Percentiles rank a stretch among this genome's conserved stretches.
Conservation (phyloP, 1,284 basidiomycete species). For the Leccinum pseudoinsigne region DNA sequence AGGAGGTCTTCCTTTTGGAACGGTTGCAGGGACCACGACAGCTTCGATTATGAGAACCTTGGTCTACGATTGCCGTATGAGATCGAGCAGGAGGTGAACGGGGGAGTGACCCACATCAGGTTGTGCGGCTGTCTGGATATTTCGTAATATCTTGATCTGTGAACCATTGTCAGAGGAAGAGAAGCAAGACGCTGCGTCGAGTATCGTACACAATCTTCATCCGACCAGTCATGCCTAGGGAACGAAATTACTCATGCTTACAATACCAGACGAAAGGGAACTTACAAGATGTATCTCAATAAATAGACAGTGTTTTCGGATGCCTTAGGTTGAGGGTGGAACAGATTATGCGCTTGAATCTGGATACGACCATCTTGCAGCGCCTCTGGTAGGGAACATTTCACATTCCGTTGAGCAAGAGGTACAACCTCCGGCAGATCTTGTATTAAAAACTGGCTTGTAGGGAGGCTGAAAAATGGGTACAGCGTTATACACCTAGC, state of each 20-base stretch:
- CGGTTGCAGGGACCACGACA: conserved; percentile 4
- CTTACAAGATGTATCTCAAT: conserved; percentile 11
- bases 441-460: conserved; percentile 8
- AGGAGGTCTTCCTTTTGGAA: not conserved
- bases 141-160: conserved; percentile 6
- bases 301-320: conserved; percentile 1
- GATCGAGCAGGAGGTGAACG: not conserved
- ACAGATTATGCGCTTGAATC: conserved; percentile 7
- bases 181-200: not conserved
- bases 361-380: conserved; percentile 9
- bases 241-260: not conserved
- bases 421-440: conserved; percentile 9
- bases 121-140: conserved; percentile 3
- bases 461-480: not conserved
- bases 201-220: conserved; percentile 11
- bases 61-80: not conserved
- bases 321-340: conserved; percentile 3
- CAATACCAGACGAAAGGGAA: not conserved
- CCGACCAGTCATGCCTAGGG: conserved; percentile 9
- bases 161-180: not conserved
- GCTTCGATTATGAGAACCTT: conserved; percentile 10
- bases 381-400: conserved; percentile 3
- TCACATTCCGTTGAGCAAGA: conserved; percentile 7
- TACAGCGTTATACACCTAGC: not conserved
- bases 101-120: not conserved